Evolutionary conservation across 2,329 filamentous ascomycete genomes (phyloP), one percentile per base, ranked within the genome.

Genomic region (Pseudogymnoascus verrucosus): DNA sequence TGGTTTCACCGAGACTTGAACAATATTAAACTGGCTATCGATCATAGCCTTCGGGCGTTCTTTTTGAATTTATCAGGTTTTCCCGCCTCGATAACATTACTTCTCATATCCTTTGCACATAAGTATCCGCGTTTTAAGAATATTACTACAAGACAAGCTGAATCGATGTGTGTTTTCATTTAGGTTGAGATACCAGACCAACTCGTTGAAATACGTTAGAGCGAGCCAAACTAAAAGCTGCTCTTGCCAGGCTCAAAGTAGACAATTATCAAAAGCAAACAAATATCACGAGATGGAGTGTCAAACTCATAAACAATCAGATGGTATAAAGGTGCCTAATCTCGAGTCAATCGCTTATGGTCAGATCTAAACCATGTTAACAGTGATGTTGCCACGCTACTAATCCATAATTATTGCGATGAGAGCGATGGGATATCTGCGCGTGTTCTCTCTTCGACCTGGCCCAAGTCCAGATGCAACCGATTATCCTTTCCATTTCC

Each of bases 251-350:
- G 14, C 5, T 7, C 16, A 21, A 7, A 21, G 47, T 16, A 54
- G 19, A 14, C 8, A 14, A 34, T 7, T 14, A 21, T 14, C 51
- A 34, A 31, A 12, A 21, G 47, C 12, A 54, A 34, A 14, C 8
- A 14, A 34, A 14, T 14, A 21, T 21, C 51, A 57, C 51, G 11
- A 28, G 4, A 14, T 34, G 11, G 51, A 34, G 28, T 57, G 21
- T 19, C 26, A 34, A 8, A 57, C 28, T 14, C n/a, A 14, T 31
- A 57, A 57, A 57, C 28, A 57, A 57, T 21, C 51, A 57, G 51
- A 57, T 57, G 51, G 51, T 57, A 57, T 57, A 57, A 57, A 57
- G 16, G 51, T 28, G 51, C 51, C 51, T 34, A 34, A 57, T 57
- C 28, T 57, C 16, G 51, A 57, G 51, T 36, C 8, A 57, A 28